A percentile compares a stretch with the other conserved stretches of the same genome.
phyloP scores from a whole-genome alignment of 371 early-diverging fungal genomes.

The Apophysomyces trapeziformis region DNA sequence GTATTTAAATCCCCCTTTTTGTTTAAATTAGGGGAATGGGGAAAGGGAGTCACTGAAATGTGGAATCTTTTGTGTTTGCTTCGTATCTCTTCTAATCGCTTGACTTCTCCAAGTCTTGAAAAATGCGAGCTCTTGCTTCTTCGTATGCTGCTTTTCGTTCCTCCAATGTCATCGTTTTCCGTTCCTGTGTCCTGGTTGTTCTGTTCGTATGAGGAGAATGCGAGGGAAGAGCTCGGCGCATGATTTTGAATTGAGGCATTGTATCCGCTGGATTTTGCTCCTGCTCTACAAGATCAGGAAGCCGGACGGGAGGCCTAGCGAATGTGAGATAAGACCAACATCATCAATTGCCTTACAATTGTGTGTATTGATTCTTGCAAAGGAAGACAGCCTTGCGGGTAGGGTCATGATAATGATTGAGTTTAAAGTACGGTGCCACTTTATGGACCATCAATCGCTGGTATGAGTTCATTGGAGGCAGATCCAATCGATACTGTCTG shows the following conservation, averaged over 20 bases:
- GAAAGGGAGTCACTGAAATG: conserved; percentile 1
- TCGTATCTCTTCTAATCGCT: background rate
- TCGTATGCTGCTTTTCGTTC: conserved; percentile 65
- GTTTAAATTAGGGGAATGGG: background rate
- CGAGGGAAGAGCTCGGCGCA: conserved; percentile 18
- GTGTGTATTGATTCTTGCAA: conserved; percentile 36
- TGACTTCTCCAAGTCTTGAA: conserved; percentile 43
- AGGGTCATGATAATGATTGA: conserved; percentile 55
- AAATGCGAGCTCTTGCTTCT: conserved; percentile 62
- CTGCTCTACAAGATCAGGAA: conserved; percentile 36
- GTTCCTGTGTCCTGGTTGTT: conserved; percentile 32
- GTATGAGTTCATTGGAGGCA: conserved; percentile 65
- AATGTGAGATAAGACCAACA: background rate
- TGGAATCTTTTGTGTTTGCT: background rate
- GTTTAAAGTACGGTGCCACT: conserved; percentile 59
- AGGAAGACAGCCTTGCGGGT: conserved; percentile 50
- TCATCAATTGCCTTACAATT: conserved; percentile 1
- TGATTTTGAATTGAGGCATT: conserved; percentile 24
- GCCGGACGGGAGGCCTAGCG: conserved; percentile 33
- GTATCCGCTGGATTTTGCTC: conserved; percentile 16
- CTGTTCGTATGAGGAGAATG: conserved; percentile 22
- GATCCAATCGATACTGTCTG: conserved; percentile 53
- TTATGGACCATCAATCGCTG: conserved; percentile 65
- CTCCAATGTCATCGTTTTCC: conserved; percentile 49
- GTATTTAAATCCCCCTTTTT: background rate